These are phyloP conservation scores for Dactylis glomerata DNA, from an alignment of 176 grass and related monocot genomes.

Conservation along the genomic window DNA sequence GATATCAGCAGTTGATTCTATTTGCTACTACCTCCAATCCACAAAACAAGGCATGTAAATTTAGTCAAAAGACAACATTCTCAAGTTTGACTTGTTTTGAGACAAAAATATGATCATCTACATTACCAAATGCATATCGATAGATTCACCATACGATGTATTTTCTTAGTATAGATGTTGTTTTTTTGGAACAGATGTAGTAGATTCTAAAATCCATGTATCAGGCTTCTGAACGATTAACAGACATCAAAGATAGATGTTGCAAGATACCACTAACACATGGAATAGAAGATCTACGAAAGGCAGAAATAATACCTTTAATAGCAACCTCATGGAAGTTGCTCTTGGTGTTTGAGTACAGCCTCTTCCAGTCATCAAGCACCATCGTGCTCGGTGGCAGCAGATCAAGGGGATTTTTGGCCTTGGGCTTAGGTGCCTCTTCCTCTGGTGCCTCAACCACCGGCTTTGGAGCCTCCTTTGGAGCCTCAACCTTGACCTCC, in stretches of 20 bases:
- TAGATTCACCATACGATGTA: no score
- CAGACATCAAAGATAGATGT: not conserved
- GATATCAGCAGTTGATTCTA: not conserved
- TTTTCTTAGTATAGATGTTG: no score
- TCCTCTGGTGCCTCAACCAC: slow-evolving; percentile 50
- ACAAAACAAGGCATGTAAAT: no score
- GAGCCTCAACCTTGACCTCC: slow-evolving; percentile 63
- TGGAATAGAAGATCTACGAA: not conserved
- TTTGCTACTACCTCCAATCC: no score
- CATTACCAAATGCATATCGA: no score
- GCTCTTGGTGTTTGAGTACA: slow-evolving; percentile 97
- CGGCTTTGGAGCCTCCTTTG: slow-evolving; percentile 64
- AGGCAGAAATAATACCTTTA: slow-evolving; percentile 61
- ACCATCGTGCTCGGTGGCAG: slow-evolving; percentile 94
- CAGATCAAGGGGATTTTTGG: slow-evolving; percentile 88
- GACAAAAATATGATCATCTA: no score
- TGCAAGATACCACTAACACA: not conserved
- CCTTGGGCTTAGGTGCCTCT: slow-evolving; percentile 90
- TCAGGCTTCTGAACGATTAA: not conserved
- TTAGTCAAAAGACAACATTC: no score
- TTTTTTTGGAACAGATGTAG: no score
- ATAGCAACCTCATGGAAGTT: slow-evolving; percentile 92
- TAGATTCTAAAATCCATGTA: not conserved
- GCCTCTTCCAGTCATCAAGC: slow-evolving; percentile 97
- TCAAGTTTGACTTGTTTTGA: no score